phyloP scores from a whole-genome alignment of 2,329 filamentous ascomycete genomes.

The Incumbomyces delicatus region DNA sequence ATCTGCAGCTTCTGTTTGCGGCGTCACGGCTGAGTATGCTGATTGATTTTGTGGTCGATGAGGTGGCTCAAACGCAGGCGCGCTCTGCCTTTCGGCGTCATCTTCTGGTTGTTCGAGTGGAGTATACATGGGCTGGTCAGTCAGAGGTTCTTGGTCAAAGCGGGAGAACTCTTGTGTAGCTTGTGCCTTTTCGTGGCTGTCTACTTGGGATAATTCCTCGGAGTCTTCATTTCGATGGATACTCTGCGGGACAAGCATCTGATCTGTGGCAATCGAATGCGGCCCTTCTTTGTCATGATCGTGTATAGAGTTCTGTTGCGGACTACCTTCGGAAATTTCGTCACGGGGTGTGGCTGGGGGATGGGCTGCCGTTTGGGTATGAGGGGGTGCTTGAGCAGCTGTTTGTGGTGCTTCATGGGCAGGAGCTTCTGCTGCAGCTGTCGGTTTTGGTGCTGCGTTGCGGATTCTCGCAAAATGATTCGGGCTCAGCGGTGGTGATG shows the following conservation, averaged over 20 bases:
- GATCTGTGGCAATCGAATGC: background rate
- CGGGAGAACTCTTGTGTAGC: slow-evolving; percentile 45
- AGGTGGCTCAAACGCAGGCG: slow-evolving; percentile 8
- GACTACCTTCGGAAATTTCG: slow-evolving; percentile 20
- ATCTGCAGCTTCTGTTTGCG: slow-evolving; percentile 12
- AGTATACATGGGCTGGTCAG: slow-evolving; percentile 75
- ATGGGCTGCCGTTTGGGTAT: slow-evolving; percentile 22
- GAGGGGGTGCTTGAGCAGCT: slow-evolving; percentile 10
- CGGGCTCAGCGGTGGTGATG: slow-evolving; percentile 18
- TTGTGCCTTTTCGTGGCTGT: slow-evolving; percentile 39
- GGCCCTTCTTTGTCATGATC: background rate
- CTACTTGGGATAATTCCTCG: slow-evolving; percentile 51
- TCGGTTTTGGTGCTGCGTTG: slow-evolving; percentile 19
- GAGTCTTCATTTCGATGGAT: slow-evolving; percentile 41
- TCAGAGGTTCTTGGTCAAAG: slow-evolving; percentile 82
- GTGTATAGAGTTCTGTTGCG: background rate
- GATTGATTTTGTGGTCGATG: slow-evolving; percentile 20
- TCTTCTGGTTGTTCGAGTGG: slow-evolving; percentile 44
- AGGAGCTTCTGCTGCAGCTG: slow-evolving; percentile 15
- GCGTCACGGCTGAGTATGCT: slow-evolving; percentile 8
- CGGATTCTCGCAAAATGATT: slow-evolving; percentile 14
- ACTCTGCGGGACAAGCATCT: slow-evolving; percentile 22
- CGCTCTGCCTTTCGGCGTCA: slow-evolving; percentile 5
- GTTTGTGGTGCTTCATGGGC: slow-evolving; percentile 13
- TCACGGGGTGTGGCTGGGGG: slow-evolving; percentile 23